These are phyloP conservation scores for Ocimum tenuiflorum DNA, from an alignment of 257 asterid species.

Conservation along the genomic window DNA sequence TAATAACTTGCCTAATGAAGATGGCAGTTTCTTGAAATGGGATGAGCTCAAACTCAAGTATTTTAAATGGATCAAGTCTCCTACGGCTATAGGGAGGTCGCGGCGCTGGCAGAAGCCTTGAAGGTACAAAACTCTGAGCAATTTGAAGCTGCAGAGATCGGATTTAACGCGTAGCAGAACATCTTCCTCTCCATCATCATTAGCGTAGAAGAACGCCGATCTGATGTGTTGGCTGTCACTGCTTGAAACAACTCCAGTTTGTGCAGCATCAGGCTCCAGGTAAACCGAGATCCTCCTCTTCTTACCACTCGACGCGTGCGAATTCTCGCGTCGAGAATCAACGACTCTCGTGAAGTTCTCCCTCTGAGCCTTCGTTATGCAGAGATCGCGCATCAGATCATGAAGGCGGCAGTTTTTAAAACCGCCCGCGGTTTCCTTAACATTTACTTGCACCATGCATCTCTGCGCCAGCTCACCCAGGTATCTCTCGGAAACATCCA, in stretches of 20 bases:
- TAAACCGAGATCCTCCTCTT: conserved; percentile 27
- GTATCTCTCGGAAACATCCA: conserved; percentile 33
- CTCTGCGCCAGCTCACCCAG: conserved; percentile 35
- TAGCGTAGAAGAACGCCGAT: conserved; percentile 33
- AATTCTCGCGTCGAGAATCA: conserved; percentile 16
- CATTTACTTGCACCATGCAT: conserved; percentile 35
- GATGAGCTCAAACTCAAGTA: conserved; percentile 35
- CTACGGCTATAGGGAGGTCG: conserved; percentile 22
- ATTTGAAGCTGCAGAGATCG: not conserved
- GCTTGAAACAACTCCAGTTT: not conserved
- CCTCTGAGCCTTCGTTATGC: conserved; percentile 25
- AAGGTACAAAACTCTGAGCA: conserved; percentile 26
- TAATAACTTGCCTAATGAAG: conserved; percentile 24
- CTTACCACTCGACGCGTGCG: not conserved
- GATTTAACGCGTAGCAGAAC: conserved; percentile 9
- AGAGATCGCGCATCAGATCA: conserved; percentile 38
- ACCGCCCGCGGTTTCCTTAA: conserved; percentile 35
- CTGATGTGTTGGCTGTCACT: conserved; percentile 16
- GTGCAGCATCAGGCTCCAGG: conserved; percentile 6
- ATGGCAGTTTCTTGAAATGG: conserved; percentile 34
- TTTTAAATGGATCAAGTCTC: conserved; percentile 26
- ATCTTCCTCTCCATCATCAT: conserved; percentile 17
- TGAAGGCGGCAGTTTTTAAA: conserved; percentile 33
- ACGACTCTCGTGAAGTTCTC: conserved; percentile 31
- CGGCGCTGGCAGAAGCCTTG: conserved; percentile 16